These are phyloP conservation scores for Cytospora paraplurivora DNA, from an alignment of 2,329 filamentous ascomycete species.

Conservation along the genomic window DNA sequence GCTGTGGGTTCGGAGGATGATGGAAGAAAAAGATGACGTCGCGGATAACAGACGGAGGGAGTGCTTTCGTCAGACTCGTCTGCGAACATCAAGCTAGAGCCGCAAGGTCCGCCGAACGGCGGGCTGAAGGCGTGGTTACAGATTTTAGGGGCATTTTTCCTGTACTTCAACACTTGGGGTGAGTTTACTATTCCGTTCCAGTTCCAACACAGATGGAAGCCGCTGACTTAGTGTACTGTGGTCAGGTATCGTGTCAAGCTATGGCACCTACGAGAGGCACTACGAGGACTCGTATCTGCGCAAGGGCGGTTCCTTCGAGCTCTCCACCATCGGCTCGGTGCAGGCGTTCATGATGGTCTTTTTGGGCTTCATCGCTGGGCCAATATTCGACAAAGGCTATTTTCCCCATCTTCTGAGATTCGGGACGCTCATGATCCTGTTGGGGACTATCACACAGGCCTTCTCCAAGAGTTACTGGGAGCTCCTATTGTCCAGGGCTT, in stretches of 20 bases:
- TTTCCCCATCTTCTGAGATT: slow-evolving; percentile 40
- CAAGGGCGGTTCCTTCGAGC: slow-evolving; percentile 40
- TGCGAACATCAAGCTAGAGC: slow-evolving; percentile 17
- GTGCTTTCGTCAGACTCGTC: slow-evolving; percentile 26
- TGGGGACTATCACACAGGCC: slow-evolving; percentile 48
- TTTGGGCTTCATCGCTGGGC: slow-evolving; percentile 44
- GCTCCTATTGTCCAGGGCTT: slow-evolving; percentile 43
- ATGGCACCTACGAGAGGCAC: slow-evolving; percentile 49
- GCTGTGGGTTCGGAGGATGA: not conserved
- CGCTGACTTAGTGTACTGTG: not conserved
- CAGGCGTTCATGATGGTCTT: slow-evolving; percentile 47
- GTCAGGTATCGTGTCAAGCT: slow-evolving; percentile 35
- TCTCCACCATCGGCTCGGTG: slow-evolving; percentile 50
- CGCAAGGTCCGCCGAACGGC: slow-evolving; percentile 15
- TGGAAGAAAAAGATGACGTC: slow-evolving; percentile 6
- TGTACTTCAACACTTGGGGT: slow-evolving; percentile 59
- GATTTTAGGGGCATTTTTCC: slow-evolving; percentile 52
- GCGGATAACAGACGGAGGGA: slow-evolving; percentile 8
- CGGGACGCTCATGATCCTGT: slow-evolving; percentile 41
- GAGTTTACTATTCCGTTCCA: not conserved
- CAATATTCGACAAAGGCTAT: slow-evolving; percentile 47
- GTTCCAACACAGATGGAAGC: not conserved
- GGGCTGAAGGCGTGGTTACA: slow-evolving; percentile 52
- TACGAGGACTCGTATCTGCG: slow-evolving; percentile 42
- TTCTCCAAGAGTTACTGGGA: slow-evolving; percentile 49